Evolutionary conservation across 192 early-diverging fungal genomes (phyloP), one percentile per base, ranked within the genome.

Genomic region (Rhizophagus sp.): DNA sequence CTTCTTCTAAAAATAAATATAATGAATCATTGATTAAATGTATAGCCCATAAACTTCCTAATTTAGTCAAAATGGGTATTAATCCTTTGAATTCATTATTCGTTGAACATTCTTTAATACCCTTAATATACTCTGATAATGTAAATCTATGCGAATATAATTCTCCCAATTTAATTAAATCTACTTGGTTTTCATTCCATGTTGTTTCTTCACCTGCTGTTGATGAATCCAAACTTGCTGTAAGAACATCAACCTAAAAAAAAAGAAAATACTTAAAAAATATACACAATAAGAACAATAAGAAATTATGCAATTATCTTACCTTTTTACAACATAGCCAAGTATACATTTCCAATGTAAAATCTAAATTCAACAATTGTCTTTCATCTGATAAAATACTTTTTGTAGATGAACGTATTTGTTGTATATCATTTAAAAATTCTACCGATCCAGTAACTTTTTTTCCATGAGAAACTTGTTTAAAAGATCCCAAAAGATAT

Each of bases 1-100:
- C 89, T 73, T 88, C 86, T 80, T 86, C 83, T 49, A 86, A 76
- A 61, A 86, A 83, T 74, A 87, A 66, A 41, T 86, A 84, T 50
- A 87, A 75, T 57, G 82, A 84, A 15, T 82, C 83, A 33, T 83
- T 77, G 7, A 88, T 67, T 11, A 85, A 82, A 69, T 88, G 83
- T 22, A 87, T 76, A 72, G 76, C 81, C 84, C 84, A 88, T 52
- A 89, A 73, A 22, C 77, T 79, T 19, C 83, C 87, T 67, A 88
- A 76, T 64, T 84, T 82, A 10, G 73, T 79, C 81, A 90, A 75
- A 44, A 86, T 84, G 7, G 68, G 49, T 81, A 79, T 30, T 84
- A 85, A 33, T 77, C 47, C 17, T 70, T 85, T 73, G 41, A 11
- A 81, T 83, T 85, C 62, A 79, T 76, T 44, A 75, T 78, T 49